These are phyloP conservation scores for Auxenochlorella pyrenoidosa DNA, from an alignment of 139 green algal species.

Conservation along the genomic window DNA sequence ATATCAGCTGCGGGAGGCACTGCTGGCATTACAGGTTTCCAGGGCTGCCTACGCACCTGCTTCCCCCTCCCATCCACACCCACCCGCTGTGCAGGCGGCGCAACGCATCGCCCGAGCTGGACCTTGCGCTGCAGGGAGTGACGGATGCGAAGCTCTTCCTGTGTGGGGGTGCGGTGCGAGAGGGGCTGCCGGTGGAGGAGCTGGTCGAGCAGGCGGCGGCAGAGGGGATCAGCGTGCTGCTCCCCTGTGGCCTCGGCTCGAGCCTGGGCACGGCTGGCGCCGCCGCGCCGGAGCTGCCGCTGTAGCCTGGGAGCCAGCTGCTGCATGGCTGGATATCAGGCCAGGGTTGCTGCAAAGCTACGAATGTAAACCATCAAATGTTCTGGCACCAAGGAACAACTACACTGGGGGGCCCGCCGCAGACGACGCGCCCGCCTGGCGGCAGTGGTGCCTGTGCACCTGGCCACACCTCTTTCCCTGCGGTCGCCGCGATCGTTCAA, in stretches of 20 bases:
- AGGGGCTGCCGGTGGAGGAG: neutral
- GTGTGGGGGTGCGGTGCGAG: neutral
- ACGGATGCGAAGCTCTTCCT: neutral
- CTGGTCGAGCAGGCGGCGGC: neutral
- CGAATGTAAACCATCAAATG: no score
- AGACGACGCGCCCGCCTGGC: no score
- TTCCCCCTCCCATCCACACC: neutral
- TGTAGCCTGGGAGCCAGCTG: neutral
- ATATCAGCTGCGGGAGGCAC: no score
- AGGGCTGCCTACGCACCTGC: no score
- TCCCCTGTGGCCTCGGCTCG: neutral
- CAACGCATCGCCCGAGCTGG: constrained; percentile 7
- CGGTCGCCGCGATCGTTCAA: no score
- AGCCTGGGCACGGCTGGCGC: neutral
- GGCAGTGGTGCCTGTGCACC: no score
- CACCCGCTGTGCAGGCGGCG: neutral
- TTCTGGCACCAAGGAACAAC: no score
- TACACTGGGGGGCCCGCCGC: no score
- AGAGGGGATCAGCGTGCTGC: neutral
- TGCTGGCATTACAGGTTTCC: no score
- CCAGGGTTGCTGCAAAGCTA: neutral
- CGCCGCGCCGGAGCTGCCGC: neutral
- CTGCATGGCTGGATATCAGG: neutral
- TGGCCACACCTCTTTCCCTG: no score
- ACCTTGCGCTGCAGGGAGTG: neutral